Base-by-base conservation (phyloP, 352 stramenopile genomes). In the Thraustochytrium sp. region DNA sequence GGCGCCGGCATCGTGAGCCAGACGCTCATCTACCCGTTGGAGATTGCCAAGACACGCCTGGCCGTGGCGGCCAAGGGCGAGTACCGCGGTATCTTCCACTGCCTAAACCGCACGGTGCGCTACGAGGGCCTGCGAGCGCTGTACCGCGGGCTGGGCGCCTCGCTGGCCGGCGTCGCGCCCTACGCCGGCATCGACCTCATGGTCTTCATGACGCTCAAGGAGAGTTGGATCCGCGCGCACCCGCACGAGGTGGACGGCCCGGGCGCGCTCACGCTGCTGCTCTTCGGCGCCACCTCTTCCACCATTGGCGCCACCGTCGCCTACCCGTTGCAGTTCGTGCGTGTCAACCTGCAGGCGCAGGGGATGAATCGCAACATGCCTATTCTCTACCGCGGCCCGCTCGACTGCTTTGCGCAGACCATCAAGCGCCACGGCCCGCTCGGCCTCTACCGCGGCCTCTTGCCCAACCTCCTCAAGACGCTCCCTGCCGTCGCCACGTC, bases 251-350 rank as follows among this genome's bases (percentile, higher is more conserved):
- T 80, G 18, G 42, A 76, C 26, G 55, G 82, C 1, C 82, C 68
- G 8, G 64, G 68, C 31, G 36, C 53, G 16, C 21, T 61, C 8
- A 73, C 74, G 2, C 42, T 87, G 23, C 78, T 88, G 1, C 26
- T 40, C 2, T 84, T 65, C 29, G 85, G 85, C 31, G 85, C 76
- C 4, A 44, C 86, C 2, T 82, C 84, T 2, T 87, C 53, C 23
- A 62, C 82, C 26, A 82, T 55, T 42, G 85, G 85, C 29, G 83
- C 87, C 42, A 83, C 84, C 5, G 46, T 86, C 21, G 49, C 84
- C 26, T 88, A 88, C 78, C 85, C 85, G 8, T 64, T 88, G 46
- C 85, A 88, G 68, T 62, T 88, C 21, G 72, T 88, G 18, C 62
- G 85, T 9, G 88, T 85, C 13, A 82, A 83, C 34, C 53, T 88